These are phyloP conservation scores for Lentinula sp. DNA, from an alignment of 768 basidiomycete species.

Conservation along the genomic window DNA sequence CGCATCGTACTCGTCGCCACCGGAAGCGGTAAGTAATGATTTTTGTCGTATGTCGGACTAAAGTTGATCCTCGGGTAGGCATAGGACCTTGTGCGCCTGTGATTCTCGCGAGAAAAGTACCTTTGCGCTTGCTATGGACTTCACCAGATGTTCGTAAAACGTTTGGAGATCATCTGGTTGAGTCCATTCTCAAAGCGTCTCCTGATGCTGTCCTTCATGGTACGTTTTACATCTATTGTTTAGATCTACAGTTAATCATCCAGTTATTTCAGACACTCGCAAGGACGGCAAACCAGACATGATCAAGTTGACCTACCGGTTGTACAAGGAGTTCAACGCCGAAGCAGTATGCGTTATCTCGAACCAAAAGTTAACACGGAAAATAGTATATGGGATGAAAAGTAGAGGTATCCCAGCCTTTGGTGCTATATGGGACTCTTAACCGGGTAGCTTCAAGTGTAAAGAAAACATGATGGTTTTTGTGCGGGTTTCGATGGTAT, in stretches of 20 bases:
- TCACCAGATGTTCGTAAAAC: constrained; percentile 55
- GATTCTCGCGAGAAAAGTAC: constrained; percentile 43
- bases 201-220: constrained; percentile 56
- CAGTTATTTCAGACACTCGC: constrained; percentile 28
- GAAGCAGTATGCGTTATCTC: constrained; percentile 55
- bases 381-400: constrained; percentile 56
- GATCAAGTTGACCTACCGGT: constrained; percentile 38
- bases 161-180: constrained; percentile 56
- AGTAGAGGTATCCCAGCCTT: constrained; percentile 57
- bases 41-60: constrained; percentile 25
- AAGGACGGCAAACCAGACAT: constrained; percentile 42
- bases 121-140: constrained; percentile 56
- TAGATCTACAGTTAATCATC: neutral
- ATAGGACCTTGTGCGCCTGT: constrained; percentile 58
- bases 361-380: constrained; percentile 49
- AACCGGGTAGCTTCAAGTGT: neutral
- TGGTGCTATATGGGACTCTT: constrained; percentile 59
- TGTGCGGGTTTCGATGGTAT: neutral
- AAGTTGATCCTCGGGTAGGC: constrained; percentile 7
- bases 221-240: constrained; percentile 17
- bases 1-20: constrained; percentile 54
- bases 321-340: constrained; percentile 41
- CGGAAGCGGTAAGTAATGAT: constrained; percentile 23
- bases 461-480: no score
- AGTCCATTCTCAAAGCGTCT: constrained; percentile 43